Percentiles rank a stretch among this genome's conserved stretches.
Conservation (phyloP, 768 basidiomycete genomes). For the Polyporus arcularius region DNA sequence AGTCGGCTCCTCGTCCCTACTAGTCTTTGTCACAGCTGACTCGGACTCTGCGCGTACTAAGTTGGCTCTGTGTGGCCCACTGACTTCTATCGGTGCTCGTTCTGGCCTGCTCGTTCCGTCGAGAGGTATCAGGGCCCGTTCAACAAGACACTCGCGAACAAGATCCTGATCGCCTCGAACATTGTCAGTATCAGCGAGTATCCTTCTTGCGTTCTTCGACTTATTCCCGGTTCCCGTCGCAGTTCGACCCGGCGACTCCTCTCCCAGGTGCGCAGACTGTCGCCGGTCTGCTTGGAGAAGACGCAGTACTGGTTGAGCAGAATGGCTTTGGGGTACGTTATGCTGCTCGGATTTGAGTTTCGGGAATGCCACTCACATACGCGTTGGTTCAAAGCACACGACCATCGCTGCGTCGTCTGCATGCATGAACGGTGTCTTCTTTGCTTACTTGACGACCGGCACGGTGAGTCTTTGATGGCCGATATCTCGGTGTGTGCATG, state of each 20-base stretch:
- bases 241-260: not conserved
- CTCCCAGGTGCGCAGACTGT: not conserved
- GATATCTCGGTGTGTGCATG: no score
- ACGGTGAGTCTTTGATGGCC: not conserved
- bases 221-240: no score
- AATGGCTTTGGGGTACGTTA: not conserved
- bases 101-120: constrained; percentile 8
- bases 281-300: not conserved
- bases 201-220: not conserved
- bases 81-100: not conserved
- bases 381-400: not conserved
- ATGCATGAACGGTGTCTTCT: not conserved
- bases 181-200: constrained; percentile 1
- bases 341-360: no score
- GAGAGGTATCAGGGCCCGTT: constrained; percentile 17
- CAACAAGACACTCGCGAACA: constrained; percentile 14
- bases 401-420: not conserved
- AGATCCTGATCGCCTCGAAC: constrained; percentile 14
- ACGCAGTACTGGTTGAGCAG: not conserved
- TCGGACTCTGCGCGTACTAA: not conserved
- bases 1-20: not conserved
- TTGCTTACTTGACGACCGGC: constrained; percentile 1
- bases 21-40: not conserved
- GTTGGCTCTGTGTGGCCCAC: not conserved
- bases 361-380: no score